Base-by-base conservation (phyloP, 2,329 filamentous ascomycete species). In the Rhynchosporium secalis region DNA sequence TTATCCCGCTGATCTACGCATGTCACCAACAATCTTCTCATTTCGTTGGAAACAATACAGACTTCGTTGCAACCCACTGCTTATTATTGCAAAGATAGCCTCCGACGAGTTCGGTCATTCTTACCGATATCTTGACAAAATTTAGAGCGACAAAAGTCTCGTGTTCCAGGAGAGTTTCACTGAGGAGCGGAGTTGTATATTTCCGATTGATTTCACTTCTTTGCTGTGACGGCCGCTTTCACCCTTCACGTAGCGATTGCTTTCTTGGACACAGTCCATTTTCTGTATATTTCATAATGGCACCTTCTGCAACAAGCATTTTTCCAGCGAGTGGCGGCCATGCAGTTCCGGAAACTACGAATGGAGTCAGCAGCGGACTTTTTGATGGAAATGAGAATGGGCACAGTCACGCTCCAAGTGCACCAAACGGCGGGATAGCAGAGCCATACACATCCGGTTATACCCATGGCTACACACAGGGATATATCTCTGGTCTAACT, bases 291-390 rank as follows among this genome's bases (percentile, higher is more conserved):
- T 68, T 59, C 60, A 62, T 57, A 62, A 72, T 69, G 68, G 66
- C 70, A 62, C 71, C 71, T 67, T 73, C 70, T 69, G 65, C 70
- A 68, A 67, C 51, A 41, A 54, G 36, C 36, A 33, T 54, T 20
- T 54, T 28, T 29, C 36, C 51, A 15, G 36, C 36, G 2, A n/a
- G 12, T 41, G 51, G 51, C 8, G 38, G 51, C 28, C 38, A 54
- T 38, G 62, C 38, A 41, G 36, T 62, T 31, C 73, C 70, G 66
- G 69, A 67, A 59, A 51, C 61, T 54, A 46, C 62, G 62, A 13
- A 68, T 43, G 72, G 58, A 47, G 61, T 58, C 43, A 56, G 59
- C 13, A 59, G 58, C 48, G 54, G 56, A 46, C 38, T 56, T 47
- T 28, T 57, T 4, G 38, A 54, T 54, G 51, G 33, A 9, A 36